Base-by-base conservation (phyloP, 75 land plant species). In the Picea glauca region DNA sequence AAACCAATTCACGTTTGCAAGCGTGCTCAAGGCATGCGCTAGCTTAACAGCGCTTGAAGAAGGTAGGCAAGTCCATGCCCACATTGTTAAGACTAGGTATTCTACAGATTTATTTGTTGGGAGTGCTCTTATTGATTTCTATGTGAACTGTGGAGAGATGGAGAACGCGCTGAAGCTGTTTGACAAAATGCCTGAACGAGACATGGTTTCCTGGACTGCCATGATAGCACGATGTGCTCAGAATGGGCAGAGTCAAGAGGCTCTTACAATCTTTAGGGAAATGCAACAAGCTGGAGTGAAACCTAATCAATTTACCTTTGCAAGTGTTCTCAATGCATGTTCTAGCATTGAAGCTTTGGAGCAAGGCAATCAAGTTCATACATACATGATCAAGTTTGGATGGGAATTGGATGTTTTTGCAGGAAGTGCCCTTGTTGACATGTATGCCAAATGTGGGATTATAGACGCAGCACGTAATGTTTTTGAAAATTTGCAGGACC, bases 331-430 rank as follows among this genome's bases (percentile, higher is more conserved):
- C 58, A 43, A 60, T 59, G 86, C 83, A 46, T 84, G 83, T 76
- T 80, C 82, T 5, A 43, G 54, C 40, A 26, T 61, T 70, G 62
- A 56, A 46, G 32, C 79, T 17, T 46, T 84, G 59, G 63, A 5
- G n/a, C 33, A 74, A 43, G 76, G 79, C 0, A 62, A 58, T 60
- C 33, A 33, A 54, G 54, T 82, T 18, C 87, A 85, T 50, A 11
- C 63, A 0, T 20, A 32, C 13, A 35, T 82, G 14, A 15, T 15
- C 54, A 76, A 81, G 60, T 6, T 20, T 62, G 76, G 67, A 1
- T 46, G 81, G 78, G 93, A 88, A 26, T 68, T 74, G 5, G 86
- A 88, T 11, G 88, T 88, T 76, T 84, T 82, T 21, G 88, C 83
- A 18, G 74, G 61, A 21, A 81, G 57, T 61, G 60, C 72, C 12